Evolutionary conservation across 768 basidiomycete genomes (phyloP), one percentile per base, ranked within the genome.

Genomic region (Auricularia sp.): DNA sequence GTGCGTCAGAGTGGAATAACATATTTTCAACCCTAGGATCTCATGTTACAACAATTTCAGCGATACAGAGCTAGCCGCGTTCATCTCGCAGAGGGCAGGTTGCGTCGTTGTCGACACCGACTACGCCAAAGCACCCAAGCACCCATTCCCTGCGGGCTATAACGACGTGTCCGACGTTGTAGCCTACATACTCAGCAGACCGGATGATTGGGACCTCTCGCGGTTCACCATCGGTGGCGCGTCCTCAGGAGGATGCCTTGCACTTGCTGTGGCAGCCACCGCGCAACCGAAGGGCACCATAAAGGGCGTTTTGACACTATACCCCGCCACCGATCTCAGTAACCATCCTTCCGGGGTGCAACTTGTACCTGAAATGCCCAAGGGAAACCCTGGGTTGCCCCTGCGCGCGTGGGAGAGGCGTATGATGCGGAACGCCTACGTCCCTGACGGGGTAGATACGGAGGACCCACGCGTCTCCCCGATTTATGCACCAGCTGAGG

Each of bases 71-170:
- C 47, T 51, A 8, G 47, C 47, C 6, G 62, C 65, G 14, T 66
- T 42, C 34, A 37, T 63, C 39, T 62, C 62, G 21, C 56, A 36
- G 29, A 63, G 58, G 33, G 47, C 39, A 33, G 65, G 65, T 16
- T 63, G 65, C 42, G 47, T 66, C 21, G 65, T 66, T 16, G 21
- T 66, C 34, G 65, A 66, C 35, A 54, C 62, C 11, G 65, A 66
- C 63, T 66, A 66, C 33, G 62, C 54, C 24, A 66, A 66, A 37
- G 62, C 65, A 16, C 65, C 65, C 5, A 51, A 63, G 54, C 29
- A 64, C 39, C 62, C 62, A 5, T 63, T 63, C 51, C 47, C 47
- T 6, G 47, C 14, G 7, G 39, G 36, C 14, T 64, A 35, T 45
- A 37, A 64, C 24, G 63, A 64, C 63, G 63, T 54, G 11, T 37